These are phyloP conservation scores for Arabidopsis suecica DNA, from an alignment of 345 rosid genomes.

Conservation along the genomic window DNA sequence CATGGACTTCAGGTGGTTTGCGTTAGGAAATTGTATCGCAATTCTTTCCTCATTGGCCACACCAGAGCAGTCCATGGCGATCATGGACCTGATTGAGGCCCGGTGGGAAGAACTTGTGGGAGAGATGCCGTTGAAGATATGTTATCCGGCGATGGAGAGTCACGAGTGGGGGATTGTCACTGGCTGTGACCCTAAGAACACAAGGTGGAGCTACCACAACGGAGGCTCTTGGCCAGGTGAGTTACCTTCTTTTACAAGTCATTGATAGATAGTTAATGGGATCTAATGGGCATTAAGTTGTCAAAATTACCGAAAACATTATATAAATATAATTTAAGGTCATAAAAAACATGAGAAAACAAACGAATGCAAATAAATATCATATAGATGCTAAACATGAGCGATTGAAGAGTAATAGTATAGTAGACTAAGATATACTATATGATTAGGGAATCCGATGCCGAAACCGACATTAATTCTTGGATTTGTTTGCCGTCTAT, in stretches of 20 bases:
- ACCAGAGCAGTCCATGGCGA: slow-evolving; percentile 66
- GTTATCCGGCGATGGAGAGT: slow-evolving; percentile 64
- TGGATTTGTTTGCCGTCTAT: background rate
- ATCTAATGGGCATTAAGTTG: background rate
- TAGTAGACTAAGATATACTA: background rate
- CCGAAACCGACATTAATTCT: background rate
- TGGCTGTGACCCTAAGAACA: slow-evolving; percentile 73
- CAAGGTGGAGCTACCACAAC: slow-evolving; percentile 75
- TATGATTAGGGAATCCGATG: slow-evolving; percentile 1
- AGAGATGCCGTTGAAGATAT: slow-evolving; percentile 69
- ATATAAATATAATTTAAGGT: background rate
- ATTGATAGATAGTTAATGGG: background rate
- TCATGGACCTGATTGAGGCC: slow-evolving; percentile 72
- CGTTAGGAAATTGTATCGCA: slow-evolving; percentile 67
- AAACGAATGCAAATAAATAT: background rate
- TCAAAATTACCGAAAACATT: too few relatives aligned
- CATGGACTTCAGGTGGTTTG: slow-evolving; percentile 78
- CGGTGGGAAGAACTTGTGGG: slow-evolving; percentile 80
- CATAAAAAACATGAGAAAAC: background rate
- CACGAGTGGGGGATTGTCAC: slow-evolving; percentile 73
- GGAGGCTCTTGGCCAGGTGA: slow-evolving; percentile 85
- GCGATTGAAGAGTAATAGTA: background rate
- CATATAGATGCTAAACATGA: slow-evolving; percentile 6
- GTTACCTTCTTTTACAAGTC: slow-evolving; percentile 26
- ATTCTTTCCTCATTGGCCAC: slow-evolving; percentile 62